Percentiles rank a stretch among this genome's conserved stretches.
Conservation (phyloP, 2,329 filamentous ascomycete species). For the Trichoderma cornu-damae region DNA sequence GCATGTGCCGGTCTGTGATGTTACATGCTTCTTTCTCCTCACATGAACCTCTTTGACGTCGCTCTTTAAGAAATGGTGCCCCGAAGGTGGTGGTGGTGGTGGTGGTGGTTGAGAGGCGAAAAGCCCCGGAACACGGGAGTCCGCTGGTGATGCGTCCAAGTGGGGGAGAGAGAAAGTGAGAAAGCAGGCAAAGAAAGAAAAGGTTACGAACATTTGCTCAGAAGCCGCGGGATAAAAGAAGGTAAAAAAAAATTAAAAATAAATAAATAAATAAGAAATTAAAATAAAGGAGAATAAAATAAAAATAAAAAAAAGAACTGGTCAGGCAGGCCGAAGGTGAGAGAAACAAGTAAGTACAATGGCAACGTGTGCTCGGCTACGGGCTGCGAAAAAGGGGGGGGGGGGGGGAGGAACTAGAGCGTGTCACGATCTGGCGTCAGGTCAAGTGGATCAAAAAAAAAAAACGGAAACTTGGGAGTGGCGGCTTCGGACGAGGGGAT, state of each 20-base stretch:
- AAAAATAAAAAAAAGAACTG: too few relatives aligned
- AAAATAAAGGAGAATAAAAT: too few relatives aligned
- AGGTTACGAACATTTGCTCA: conserved; percentile 9
- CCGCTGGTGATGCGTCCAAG: not conserved
- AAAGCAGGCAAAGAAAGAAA: not conserved
- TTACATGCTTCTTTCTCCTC: conserved; percentile 5
- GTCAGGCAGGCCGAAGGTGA: conserved; percentile 5
- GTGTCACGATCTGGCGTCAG: conserved; percentile 15
- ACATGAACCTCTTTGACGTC: not conserved
- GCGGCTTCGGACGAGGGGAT: conserved; percentile 26
- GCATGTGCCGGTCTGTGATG: not conserved
- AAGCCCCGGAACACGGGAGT: not conserved
- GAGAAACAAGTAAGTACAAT: not conserved
- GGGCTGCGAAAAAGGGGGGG: not conserved
- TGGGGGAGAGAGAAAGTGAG: too few relatives aligned
- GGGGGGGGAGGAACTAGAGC: not conserved
- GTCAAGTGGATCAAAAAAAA: conserved; percentile 11
- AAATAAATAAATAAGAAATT: too few relatives aligned
- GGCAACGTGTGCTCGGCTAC: conserved; percentile 18
- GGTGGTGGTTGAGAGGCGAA: not conserved
- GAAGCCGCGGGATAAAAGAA: too few relatives aligned
- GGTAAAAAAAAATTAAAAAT: too few relatives aligned
- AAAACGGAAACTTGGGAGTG: conserved; percentile 6
- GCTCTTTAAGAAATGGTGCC: not conserved
- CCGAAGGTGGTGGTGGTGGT: too few relatives aligned